Percentiles rank a stretch among this genome's conserved stretches.
Evolutionary conservation across 2,329 filamentous ascomycete genomes (phyloP).

Genomic region (Phialophora expanda): DNA sequence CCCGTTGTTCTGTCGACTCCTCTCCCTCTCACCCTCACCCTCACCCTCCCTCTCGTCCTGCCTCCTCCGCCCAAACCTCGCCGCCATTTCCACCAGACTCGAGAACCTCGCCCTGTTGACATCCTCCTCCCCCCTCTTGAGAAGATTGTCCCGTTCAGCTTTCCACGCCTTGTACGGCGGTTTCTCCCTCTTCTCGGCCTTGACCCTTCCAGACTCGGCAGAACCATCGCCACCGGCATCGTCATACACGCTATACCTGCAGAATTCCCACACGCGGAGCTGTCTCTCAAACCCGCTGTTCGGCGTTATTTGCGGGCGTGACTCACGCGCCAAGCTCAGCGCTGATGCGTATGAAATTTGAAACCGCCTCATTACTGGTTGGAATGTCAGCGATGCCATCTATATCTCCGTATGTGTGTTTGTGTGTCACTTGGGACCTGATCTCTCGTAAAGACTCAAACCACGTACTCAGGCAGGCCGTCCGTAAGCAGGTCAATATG

Average conservation of each 20-base stretch:
- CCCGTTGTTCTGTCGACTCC: not conserved
- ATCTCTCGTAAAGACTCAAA: too few relatives aligned
- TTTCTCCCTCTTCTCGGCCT: conserved; percentile 8
- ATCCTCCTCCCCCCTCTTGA: conserved; percentile 15
- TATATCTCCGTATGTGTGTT: not conserved
- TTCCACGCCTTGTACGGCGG: conserved; percentile 14
- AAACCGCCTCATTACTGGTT: conserved; percentile 36
- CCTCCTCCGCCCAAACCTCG: conserved; percentile 8
- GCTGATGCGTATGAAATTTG: conserved; percentile 32
- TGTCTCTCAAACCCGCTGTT: conserved; percentile 38
- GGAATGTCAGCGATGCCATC: not conserved
- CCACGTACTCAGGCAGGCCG: too few relatives aligned
- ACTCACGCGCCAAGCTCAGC: conserved; percentile 32
- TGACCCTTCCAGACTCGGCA: not conserved
- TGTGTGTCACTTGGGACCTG: too few relatives aligned
- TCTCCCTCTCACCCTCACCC: not conserved
- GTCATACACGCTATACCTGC: conserved; percentile 4
- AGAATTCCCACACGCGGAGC: conserved; percentile 35
- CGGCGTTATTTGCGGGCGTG: conserved; percentile 33
- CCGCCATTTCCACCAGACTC: conserved; percentile 15
- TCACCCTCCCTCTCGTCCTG: not conserved
- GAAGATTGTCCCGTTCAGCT: conserved; percentile 15
- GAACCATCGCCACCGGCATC: not conserved
- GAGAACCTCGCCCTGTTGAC: conserved; percentile 11
- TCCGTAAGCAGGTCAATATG: too few relatives aligned